A percentile compares a stretch with the other conserved stretches of the same genome.
These are phyloP conservation scores for Chloranthus sessilifolius DNA, from an alignment of 164 flowering plant species.

Conservation along the genomic window DNA sequence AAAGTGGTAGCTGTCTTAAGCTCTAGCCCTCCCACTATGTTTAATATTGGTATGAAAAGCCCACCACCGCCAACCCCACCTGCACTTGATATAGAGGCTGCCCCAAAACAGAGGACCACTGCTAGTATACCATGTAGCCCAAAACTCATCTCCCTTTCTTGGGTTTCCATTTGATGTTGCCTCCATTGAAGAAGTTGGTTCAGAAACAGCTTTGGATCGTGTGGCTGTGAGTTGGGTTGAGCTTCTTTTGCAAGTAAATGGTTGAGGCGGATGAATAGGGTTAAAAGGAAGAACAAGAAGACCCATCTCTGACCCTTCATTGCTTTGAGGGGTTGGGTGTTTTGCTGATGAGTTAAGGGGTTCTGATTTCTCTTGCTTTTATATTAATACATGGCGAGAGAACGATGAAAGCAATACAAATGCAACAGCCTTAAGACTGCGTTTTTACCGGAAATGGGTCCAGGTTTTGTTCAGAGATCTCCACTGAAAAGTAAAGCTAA, in stretches of 20 bases:
- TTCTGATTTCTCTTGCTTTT: too few species aligned
- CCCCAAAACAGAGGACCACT: conserved; percentile 40
- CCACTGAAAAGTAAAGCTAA: too few species aligned
- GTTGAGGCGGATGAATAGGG: not conserved
- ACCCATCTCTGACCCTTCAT: too few species aligned
- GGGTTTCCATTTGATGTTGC: not conserved
- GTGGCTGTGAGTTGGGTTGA: too few species aligned
- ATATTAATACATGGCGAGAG: too few species aligned
- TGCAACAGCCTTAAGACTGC: too few species aligned
- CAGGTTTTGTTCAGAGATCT: too few species aligned
- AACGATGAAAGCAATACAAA: too few species aligned
- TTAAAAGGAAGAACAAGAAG: not conserved
- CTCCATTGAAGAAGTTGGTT: not conserved
- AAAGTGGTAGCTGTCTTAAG: conserved; percentile 54
- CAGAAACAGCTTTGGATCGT: too few species aligned
- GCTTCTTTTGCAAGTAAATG: not conserved
- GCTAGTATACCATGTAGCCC: conserved; percentile 12
- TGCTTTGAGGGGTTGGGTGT: too few species aligned
- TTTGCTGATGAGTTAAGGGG: too few species aligned
- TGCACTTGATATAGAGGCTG: conserved; percentile 67
- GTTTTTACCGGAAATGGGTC: too few species aligned
- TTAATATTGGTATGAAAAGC: conserved; percentile 52
- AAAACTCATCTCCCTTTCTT: not conserved
- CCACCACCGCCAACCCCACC: conserved; percentile 86
- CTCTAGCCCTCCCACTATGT: conserved; percentile 55